Evolutionary conservation across 192 early-diverging fungal species (phyloP), one percentile per base, ranked within the genome.

Genomic region (Phycomyces blakesleeanus): DNA sequence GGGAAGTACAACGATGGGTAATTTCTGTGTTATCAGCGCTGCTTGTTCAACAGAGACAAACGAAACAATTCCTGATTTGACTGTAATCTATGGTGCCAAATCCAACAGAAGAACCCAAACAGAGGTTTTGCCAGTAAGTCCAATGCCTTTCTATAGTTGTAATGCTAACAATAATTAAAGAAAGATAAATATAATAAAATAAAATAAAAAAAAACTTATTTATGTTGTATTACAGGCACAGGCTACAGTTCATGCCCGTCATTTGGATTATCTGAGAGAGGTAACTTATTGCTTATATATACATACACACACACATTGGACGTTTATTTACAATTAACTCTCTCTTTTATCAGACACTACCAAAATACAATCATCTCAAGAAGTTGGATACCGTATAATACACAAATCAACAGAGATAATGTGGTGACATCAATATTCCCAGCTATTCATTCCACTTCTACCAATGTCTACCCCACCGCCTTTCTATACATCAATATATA

Each of bases 181-280:
- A n/a, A n/a, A n/a, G n/a, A n/a, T n/a, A n/a, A n/a, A n/a, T n/a
- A n/a, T n/a, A n/a, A n/a, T n/a, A n/a, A n/a, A n/a, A n/a, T n/a
- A n/a, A n/a, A n/a, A n/a, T n/a, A n/a, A n/a, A n/a, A n/a, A 18
- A 27, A 22, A 20, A 37, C 39, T 42, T 53, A 22, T 47, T 29
- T 62, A 40, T 11, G 57, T 11, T 27, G 29, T 14, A 50, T 12
- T 53, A 14, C 52, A 84, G 77, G 68, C 76, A 21, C 85, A 88
- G 55, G 53, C 72, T 9, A 63, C 69, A 15, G 55, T 91, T 12
- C 89, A 91, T 63, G 21, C 68, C 14, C 81, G 86, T 22, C 89
- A 91, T 67, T 64, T 91, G 26, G 89, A 91, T 16, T 91, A 91
- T 70, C 68, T 91, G 41, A 66, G 81, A 34, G 86, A 87, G 70